phyloP scores from a whole-genome alignment of 305 asterid genomes.

The Plantago lanceolata region DNA sequence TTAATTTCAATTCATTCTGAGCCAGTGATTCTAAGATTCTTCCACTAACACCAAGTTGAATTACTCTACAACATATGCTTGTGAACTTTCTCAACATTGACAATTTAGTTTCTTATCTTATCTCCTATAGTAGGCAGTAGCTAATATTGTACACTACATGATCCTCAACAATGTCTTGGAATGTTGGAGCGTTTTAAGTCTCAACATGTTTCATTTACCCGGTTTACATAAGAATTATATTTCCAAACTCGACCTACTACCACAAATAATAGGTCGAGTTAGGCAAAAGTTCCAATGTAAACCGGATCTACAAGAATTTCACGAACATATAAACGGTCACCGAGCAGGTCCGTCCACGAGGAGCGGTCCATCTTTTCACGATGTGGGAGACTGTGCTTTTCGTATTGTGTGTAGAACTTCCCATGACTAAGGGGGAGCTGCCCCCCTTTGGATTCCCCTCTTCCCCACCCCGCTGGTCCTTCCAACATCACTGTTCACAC shows the following conservation, averaged over 20 bases:
- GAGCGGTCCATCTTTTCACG: slow-evolving; percentile 3
- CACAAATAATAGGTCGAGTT: background rate
- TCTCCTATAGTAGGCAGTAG: too few species aligned
- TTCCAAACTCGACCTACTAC: background rate
- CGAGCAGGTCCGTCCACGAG: slow-evolving; percentile 2
- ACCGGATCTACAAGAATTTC: background rate
- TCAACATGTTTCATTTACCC: background rate
- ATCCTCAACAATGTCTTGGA: too few species aligned
- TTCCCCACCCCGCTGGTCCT: background rate
- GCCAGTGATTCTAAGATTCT: too few species aligned
- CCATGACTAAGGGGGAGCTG: slow-evolving; percentile 32
- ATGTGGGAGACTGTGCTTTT: slow-evolving; percentile 46
- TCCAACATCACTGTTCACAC: slow-evolving; percentile 4
- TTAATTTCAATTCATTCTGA: too few species aligned
- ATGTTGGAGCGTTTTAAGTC: too few species aligned
- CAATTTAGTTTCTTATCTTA: too few species aligned
- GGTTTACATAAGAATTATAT: background rate
- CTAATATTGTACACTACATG: too few species aligned
- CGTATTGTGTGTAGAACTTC: slow-evolving; percentile 42
- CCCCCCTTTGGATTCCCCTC: slow-evolving; percentile 34
- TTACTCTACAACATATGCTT: too few species aligned
- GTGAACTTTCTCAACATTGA: background rate
- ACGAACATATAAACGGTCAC: background rate
- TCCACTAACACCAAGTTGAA: too few species aligned
- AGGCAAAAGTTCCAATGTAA: background rate